Evolutionary conservation across 2,329 filamentous ascomycete genomes (phyloP).

Genomic region (Cladophialophora exuberans): DNA sequence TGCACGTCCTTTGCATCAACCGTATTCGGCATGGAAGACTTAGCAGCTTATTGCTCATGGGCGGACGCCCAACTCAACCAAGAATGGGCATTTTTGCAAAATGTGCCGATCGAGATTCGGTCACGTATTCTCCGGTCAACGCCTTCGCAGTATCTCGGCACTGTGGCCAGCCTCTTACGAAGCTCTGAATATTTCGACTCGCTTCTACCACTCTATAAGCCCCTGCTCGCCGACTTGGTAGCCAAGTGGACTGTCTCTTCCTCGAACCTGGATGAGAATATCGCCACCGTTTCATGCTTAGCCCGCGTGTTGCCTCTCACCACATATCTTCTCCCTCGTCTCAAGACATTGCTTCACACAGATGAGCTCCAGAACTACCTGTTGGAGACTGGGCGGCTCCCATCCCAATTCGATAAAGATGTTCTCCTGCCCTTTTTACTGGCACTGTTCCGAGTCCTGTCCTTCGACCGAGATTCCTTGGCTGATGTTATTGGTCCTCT

Average conservation of each 20-base stretch:
- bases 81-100: slow-evolving; percentile 59
- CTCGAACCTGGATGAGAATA: slow-evolving; percentile 32
- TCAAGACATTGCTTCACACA: slow-evolving; percentile 15
- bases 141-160: slow-evolving; percentile 70
- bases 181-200: slow-evolving; percentile 70
- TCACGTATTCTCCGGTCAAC: slow-evolving; percentile 66
- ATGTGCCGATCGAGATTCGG: slow-evolving; percentile 72
- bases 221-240: slow-evolving; percentile 78
- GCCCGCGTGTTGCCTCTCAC: slow-evolving; percentile 31
- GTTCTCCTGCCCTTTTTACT: slow-evolving; percentile 59
- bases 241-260: slow-evolving; percentile 69
- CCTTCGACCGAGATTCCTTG: slow-evolving; percentile 72
- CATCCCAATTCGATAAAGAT: slow-evolving; percentile 38
- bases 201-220: slow-evolving; percentile 74
- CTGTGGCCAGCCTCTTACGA: slow-evolving; percentile 70
- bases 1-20: no score
- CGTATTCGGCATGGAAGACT: slow-evolving; percentile 40
- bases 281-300: slow-evolving; percentile 39
- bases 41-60: slow-evolving; percentile 34
- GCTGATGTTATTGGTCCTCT: slow-evolving; percentile 66
- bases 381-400: slow-evolving; percentile 2
- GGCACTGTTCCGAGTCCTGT: slow-evolving; percentile 76
- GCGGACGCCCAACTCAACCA: slow-evolving; percentile 41
- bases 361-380: background rate
- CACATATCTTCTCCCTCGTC: slow-evolving; percentile 25